These are phyloP conservation scores for Adansonia madagascariensis DNA, from an alignment of 441 rosid species.

Conservation along the genomic window DNA sequence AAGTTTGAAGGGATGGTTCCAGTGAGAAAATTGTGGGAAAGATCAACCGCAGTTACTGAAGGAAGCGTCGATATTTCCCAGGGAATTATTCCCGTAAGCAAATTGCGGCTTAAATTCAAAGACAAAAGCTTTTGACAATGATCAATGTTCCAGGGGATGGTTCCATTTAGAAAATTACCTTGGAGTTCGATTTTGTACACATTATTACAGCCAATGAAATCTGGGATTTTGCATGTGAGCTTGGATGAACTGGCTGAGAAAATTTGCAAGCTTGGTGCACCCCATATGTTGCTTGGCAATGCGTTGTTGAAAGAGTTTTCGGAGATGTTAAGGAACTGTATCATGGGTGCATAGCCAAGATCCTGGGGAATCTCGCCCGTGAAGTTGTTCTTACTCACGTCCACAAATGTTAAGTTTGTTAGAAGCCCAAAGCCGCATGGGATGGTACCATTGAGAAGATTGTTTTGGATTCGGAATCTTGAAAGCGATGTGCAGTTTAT, in stretches of 20 bases:
- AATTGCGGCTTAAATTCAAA: slow-evolving; percentile 70
- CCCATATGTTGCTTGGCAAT: slow-evolving; percentile 69
- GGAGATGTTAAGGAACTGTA: slow-evolving; percentile 79
- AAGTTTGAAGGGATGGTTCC: slow-evolving; percentile 87
- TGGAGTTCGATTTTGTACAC: slow-evolving; percentile 81
- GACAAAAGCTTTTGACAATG: slow-evolving; percentile 79
- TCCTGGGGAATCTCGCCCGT: slow-evolving; percentile 67
- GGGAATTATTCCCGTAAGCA: slow-evolving; percentile 79
- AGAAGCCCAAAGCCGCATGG: slow-evolving; percentile 72
- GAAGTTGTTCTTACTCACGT: slow-evolving; percentile 71
- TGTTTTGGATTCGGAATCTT: slow-evolving; percentile 72
- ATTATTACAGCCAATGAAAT: slow-evolving; percentile 64
- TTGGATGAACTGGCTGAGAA: slow-evolving; percentile 66
- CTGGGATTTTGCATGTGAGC: slow-evolving; percentile 65
- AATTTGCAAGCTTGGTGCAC: slow-evolving; percentile 62
- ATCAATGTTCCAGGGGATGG: slow-evolving; percentile 77
- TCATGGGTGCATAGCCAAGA: slow-evolving; percentile 56
- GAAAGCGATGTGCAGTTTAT: slow-evolving; percentile 61
- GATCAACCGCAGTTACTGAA: slow-evolving; percentile 68
- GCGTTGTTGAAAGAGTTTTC: slow-evolving; percentile 50
- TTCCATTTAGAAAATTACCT: slow-evolving; percentile 66
- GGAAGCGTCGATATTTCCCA: slow-evolving; percentile 83
- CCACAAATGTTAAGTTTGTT: slow-evolving; percentile 65
- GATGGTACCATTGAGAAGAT: slow-evolving; percentile 65
- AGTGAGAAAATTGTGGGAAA: slow-evolving; percentile 70